phyloP scores from a whole-genome alignment of 2,329 filamentous ascomycete species.

The Coniella lustricola region DNA sequence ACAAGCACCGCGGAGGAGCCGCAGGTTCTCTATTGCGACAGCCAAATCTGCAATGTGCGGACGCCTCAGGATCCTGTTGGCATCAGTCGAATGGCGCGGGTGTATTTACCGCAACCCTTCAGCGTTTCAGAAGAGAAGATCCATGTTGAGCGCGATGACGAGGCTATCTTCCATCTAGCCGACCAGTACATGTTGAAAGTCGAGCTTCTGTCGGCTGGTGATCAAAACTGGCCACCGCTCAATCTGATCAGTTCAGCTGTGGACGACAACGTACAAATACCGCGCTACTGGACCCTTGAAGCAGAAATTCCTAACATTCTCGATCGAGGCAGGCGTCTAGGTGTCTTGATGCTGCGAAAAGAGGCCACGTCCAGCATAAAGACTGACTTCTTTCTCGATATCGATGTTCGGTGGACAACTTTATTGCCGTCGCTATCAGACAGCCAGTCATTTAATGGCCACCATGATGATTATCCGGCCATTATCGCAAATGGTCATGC shows the following conservation, averaged over 20 bases:
- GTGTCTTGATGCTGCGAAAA: constrained; percentile 29
- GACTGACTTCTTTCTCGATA: constrained; percentile 42
- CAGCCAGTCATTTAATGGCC: constrained; percentile 23
- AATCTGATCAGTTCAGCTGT: constrained; percentile 28
- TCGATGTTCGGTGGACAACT: constrained; percentile 41
- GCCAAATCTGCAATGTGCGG: constrained; percentile 46
- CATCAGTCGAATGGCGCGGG: constrained; percentile 38
- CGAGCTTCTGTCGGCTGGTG: constrained; percentile 45
- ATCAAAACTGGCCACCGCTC: constrained; percentile 46
- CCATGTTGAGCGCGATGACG: constrained; percentile 40
- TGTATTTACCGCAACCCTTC: constrained; percentile 44
- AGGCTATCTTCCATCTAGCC: constrained; percentile 39
- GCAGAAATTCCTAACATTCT: constrained; percentile 36
- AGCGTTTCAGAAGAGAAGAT: constrained; percentile 46
- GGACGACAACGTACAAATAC: constrained; percentile 21
- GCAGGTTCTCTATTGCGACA: constrained; percentile 45
- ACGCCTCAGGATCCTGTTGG: constrained; percentile 42
- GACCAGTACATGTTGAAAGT: constrained; percentile 43
- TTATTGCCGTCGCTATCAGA: constrained; percentile 34
- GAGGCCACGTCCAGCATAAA: constrained; percentile 22
- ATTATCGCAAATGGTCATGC: constrained; percentile 37
- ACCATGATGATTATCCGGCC: constrained; percentile 36
- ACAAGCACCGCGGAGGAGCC: constrained; percentile 27
- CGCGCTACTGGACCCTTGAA: constrained; percentile 32
- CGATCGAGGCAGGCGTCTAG: constrained; percentile 28